Evolutionary conservation across 371 early-diverging fungal genomes (phyloP).

Genomic region (Mucor ambiguus): DNA sequence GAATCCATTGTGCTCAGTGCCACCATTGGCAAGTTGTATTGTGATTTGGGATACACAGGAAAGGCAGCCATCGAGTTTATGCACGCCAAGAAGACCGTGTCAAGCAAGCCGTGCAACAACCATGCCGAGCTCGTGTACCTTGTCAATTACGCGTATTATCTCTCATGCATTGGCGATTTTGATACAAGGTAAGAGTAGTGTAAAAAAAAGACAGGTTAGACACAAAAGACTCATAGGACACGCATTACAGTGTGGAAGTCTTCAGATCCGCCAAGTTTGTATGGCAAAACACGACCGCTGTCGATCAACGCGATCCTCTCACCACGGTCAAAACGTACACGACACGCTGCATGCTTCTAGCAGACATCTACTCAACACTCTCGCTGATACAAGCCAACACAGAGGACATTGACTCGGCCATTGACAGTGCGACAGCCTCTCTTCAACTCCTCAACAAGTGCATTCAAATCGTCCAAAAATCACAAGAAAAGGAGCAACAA

Average conservation of each 20-base stretch:
- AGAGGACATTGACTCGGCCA: conserved; percentile 14
- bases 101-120: conserved; percentile 20
- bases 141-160: conserved; percentile 45
- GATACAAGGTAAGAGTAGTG: conserved; percentile 20
- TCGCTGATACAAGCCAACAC: conserved; percentile 9
- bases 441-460: conserved; percentile 17
- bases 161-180: conserved; percentile 41
- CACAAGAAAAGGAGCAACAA: conserved; percentile 3
- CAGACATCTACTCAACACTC: conserved; percentile 12
- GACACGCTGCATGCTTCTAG: conserved; percentile 13
- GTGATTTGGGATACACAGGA: conserved; percentile 67
- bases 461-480: conserved; percentile 7
- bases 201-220: neutral
- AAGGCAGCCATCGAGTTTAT: conserved; percentile 62
- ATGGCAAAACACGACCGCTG: conserved; percentile 13
- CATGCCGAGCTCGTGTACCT: conserved; percentile 35
- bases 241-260: conserved; percentile 6
- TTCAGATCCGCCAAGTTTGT: conserved; percentile 14
- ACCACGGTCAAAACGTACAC: conserved; percentile 10
- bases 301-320: neutral
- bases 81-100: conserved; percentile 45
- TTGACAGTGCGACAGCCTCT: conserved; percentile 8
- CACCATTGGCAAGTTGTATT: conserved; percentile 55
- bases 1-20: conserved; percentile 56
- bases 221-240: no score